These are phyloP conservation scores for Raddia distichophylla DNA, from an alignment of 176 grass and related monocot species.

Conservation along the genomic window DNA sequence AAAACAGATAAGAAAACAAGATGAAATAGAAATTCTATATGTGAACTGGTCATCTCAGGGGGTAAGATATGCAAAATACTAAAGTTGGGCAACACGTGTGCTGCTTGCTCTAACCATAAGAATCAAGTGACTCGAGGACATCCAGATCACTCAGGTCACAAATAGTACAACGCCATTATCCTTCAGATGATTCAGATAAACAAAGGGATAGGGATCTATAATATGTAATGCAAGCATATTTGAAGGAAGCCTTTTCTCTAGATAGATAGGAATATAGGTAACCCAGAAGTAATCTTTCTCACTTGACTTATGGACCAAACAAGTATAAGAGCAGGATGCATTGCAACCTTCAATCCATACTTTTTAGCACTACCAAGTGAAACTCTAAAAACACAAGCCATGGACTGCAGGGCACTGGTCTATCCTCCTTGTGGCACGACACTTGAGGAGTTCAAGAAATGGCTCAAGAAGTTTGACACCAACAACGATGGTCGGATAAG, in stretches of 20 bases:
- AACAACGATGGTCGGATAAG: constrained; percentile 45
- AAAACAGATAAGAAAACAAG: background rate
- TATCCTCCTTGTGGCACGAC: background rate
- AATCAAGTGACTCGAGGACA: constrained; percentile 8
- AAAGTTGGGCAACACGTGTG: background rate
- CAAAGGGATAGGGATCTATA: background rate
- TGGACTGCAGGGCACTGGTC: background rate
- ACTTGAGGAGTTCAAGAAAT: constrained; percentile 24
- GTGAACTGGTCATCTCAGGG: background rate
- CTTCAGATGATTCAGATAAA: constrained; percentile 3
- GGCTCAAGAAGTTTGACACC: constrained; percentile 30
- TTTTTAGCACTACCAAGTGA: background rate
- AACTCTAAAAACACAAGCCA: constrained; percentile 13
- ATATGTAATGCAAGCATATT: background rate
- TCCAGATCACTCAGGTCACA: background rate
- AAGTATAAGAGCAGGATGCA: too few relatives aligned
- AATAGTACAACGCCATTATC: background rate
- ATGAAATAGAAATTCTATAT: background rate
- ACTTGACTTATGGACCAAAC: background rate
- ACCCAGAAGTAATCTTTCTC: background rate
- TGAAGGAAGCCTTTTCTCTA: constrained; percentile 2
- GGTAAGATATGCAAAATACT: background rate
- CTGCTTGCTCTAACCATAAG: constrained; percentile 13
- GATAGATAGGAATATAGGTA: constrained; percentile 12
- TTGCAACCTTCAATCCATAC: too few relatives aligned